Evolutionary conservation across 2,329 filamentous ascomycete genomes (phyloP).

Genomic region (Aureobasidium leucospermi): DNA sequence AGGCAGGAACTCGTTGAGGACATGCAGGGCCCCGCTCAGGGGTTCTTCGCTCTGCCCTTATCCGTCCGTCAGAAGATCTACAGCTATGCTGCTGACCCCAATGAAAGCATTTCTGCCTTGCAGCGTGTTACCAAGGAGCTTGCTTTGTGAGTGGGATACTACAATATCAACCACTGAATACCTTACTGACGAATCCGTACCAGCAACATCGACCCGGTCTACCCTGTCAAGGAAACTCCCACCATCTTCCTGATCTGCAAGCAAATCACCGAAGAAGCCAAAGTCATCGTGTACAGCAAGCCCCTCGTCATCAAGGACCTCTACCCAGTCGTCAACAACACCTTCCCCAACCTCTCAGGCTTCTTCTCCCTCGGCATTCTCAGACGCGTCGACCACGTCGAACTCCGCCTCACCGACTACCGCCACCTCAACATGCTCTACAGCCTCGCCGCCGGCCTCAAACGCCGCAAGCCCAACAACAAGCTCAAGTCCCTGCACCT

Average conservation of each 20-base stretch:
- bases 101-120: conserved; percentile 13
- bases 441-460: neutral
- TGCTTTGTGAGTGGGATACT: neutral
- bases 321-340: conserved; percentile 17
- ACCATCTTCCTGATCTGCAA: conserved; percentile 29
- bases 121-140: neutral
- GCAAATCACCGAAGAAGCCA: conserved; percentile 27
- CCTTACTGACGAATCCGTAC: neutral
- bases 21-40: conserved; percentile 18
- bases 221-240: conserved; percentile 21
- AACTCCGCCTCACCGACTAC: conserved; percentile 22
- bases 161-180: neutral
- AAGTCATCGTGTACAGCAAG: conserved; percentile 23
- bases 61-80: conserved; percentile 26
- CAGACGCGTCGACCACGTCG: conserved; percentile 19
- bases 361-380: conserved; percentile 21
- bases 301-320: conserved; percentile 21
- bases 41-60: conserved; percentile 22
- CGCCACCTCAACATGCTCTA: conserved; percentile 19
- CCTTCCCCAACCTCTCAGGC: conserved; percentile 15
- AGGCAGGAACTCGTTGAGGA: conserved; percentile 19
- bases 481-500: conserved; percentile 19
- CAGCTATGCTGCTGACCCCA: conserved; percentile 19
- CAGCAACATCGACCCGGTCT: neutral
- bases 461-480: conserved; percentile 10